Percentiles rank a stretch among this genome's conserved stretches.
Evolutionary conservation across 2,329 filamentous ascomycete genomes (phyloP).

Genomic region (Fusarium sp.): DNA sequence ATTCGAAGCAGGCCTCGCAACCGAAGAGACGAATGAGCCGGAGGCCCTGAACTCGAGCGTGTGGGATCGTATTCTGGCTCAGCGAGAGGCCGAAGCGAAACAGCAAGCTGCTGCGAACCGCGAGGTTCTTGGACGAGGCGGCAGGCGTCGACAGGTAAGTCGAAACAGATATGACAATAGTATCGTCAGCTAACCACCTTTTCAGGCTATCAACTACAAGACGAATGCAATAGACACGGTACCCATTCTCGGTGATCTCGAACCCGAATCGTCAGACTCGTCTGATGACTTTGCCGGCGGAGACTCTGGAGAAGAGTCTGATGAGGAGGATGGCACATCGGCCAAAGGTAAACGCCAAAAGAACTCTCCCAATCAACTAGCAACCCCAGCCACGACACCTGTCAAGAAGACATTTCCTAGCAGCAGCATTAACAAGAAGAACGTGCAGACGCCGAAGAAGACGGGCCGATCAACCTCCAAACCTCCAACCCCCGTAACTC

Average conservation of each 20-base stretch:
- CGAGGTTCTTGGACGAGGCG: conserved; percentile 87
- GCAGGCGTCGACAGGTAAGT: conserved; percentile 70
- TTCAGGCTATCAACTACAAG: conserved; percentile 52
- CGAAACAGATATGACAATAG: background rate
- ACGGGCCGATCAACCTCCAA: conserved; percentile 31
- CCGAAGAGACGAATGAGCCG: conserved; percentile 63
- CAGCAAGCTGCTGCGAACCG: conserved; percentile 75
- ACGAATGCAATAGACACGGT: conserved; percentile 35
- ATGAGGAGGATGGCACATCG: conserved; percentile 34
- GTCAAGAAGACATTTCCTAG: conserved; percentile 41
- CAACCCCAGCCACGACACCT: conserved; percentile 42
- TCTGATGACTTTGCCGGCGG: conserved; percentile 51
- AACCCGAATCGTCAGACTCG: conserved; percentile 46
- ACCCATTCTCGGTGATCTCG: conserved; percentile 42
- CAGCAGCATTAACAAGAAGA: conserved; percentile 49
- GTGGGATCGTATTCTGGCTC: conserved; percentile 90
- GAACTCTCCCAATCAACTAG: conserved; percentile 36
- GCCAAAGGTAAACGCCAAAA: conserved; percentile 53
- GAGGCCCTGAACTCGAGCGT: conserved; percentile 73
- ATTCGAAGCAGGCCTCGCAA: conserved; percentile 72
- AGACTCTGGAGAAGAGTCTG: conserved; percentile 48
- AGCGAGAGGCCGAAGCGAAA: conserved; percentile 83
- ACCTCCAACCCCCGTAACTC: conserved; percentile 30
- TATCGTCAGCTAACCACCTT: conserved; percentile 28
- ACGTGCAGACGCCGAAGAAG: conserved; percentile 48